Base-by-base conservation (phyloP, 169 alveolate genomes). In the Toxoplasma gondii region DNA sequence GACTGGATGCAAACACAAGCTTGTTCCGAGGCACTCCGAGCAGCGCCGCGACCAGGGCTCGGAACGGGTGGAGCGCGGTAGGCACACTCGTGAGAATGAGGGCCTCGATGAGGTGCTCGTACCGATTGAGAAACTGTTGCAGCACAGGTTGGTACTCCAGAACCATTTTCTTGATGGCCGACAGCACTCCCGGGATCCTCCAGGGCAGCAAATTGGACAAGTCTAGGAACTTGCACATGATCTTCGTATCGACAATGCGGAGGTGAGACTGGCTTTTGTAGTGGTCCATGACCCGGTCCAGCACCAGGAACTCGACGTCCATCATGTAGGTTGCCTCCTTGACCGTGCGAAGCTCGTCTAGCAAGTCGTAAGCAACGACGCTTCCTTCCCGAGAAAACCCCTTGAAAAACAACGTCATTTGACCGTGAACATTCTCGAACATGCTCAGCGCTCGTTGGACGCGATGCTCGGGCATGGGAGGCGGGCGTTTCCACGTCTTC, bases 271-370 rank as follows among this genome's bases (percentile, higher is more conserved):
- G 1, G 43, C 43, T 49, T 24, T 43, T 36, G 93, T 90, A 90
- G 78, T 90, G 44, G 78, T 90, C 93, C 87, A 90, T 78, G 49
- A 90, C 53, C 41, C 81, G 87, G 67, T 90, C 93, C 70, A 90
- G 49, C 88, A 90, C 81, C 45, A 64, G 93, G 49, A 69, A 90
- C 88, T 90, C 93, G 53, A 90, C 93, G 27, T 90, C 87, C 93
- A 90, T 90, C 64, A 90, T 41, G 19, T 17, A 9, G 84, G 39
- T 36, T 67, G 93, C 93, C 74, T 90, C 93, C 16, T 67, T 41
- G 54, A 90, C 93, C 22, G 93, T 90, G n/a, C 93, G 39, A 36
- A 90, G 70, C 70, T 90, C 93, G 34, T 90, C 69, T 38, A 90
- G 67, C 93, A 90, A 27, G 88, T 90, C 93, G 88, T 90, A 90